A percentile compares a stretch with the other conserved stretches of the same genome.
phyloP scores from a whole-genome alignment of 208 protist species.

The Leptomonas pyrrhocoris region DNA sequence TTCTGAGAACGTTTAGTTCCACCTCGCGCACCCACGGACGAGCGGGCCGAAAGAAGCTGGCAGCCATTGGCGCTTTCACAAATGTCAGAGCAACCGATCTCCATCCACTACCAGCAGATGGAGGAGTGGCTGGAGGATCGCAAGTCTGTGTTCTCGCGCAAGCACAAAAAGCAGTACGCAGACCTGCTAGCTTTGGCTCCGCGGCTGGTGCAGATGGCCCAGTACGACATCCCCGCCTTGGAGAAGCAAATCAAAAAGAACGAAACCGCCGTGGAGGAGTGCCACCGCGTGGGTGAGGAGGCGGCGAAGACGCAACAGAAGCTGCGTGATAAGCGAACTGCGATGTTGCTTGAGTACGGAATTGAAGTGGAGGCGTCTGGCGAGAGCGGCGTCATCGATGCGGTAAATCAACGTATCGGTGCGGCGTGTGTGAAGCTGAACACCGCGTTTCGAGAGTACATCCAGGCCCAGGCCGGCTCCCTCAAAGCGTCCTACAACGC shows the following conservation, averaged over 20 bases:
- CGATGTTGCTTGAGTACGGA: constrained; percentile 47
- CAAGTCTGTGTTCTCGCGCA: constrained; percentile 48
- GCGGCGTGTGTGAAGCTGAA: constrained; percentile 29
- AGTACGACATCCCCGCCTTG: constrained; percentile 76
- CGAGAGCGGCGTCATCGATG: constrained; percentile 29
- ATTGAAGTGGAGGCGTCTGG: constrained; percentile 13
- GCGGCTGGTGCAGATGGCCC: constrained; percentile 56
- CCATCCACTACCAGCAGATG: constrained; percentile 83
- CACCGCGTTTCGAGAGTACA: constrained; percentile 39
- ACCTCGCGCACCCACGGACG: not conserved
- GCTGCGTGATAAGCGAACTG: constrained; percentile 36
- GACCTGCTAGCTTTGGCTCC: constrained; percentile 53
- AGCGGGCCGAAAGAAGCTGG: not conserved
- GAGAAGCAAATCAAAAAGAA: constrained; percentile 59
- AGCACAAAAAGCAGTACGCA: constrained; percentile 55
- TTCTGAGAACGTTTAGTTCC: too few relatives aligned
- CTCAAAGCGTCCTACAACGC: constrained; percentile 51
- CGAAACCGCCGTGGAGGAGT: constrained; percentile 51
- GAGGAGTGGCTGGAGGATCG: constrained; percentile 84
- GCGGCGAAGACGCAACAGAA: constrained; percentile 34
- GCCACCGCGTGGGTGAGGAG: constrained; percentile 63
- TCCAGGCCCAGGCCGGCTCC: constrained; percentile 13
- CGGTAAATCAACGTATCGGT: constrained; percentile 47
- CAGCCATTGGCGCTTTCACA: constrained; percentile 17
- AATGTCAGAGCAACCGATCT: constrained; percentile 62